These are phyloP conservation scores for Mortierella hygrophila DNA, from an alignment of 192 early-diverging fungal genomes.

Conservation along the genomic window DNA sequence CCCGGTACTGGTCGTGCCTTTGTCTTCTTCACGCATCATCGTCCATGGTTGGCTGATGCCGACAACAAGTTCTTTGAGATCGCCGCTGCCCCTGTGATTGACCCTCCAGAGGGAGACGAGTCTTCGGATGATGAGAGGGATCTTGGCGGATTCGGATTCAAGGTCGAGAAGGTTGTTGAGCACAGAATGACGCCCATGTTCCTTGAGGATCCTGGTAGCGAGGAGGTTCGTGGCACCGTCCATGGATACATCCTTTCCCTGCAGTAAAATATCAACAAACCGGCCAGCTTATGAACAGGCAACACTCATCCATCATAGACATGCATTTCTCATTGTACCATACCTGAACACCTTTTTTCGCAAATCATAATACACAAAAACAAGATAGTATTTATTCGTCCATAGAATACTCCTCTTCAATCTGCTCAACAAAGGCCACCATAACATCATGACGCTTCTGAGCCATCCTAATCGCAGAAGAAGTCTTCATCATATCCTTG, in stretches of 20 bases:
- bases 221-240: constrained; percentile 83
- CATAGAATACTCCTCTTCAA: constrained; percentile 68
- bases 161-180: constrained; percentile 75
- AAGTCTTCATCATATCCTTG: constrained; percentile 75
- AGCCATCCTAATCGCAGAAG: constrained; percentile 65
- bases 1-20: constrained; percentile 71
- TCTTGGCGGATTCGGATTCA: constrained; percentile 69
- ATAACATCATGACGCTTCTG: constrained; percentile 70
- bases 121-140: constrained; percentile 65
- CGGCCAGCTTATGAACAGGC: not conserved
- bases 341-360: not conserved
- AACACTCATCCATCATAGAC: constrained; percentile 2
- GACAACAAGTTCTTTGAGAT: constrained; percentile 90
- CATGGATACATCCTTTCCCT: constrained; percentile 74
- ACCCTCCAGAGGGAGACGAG: constrained; percentile 33
- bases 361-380: not conserved
- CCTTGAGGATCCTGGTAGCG: constrained; percentile 86
- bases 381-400: constrained; percentile 25
- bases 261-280: constrained; percentile 7
- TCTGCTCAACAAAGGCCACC: constrained; percentile 66
- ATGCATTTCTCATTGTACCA: not conserved
- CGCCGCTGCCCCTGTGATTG: constrained; percentile 57
- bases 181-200: constrained; percentile 88
- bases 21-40: constrained; percentile 89
- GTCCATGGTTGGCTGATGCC: constrained; percentile 80